Base-by-base conservation (phyloP, 768 basidiomycete species). In the Sporobolomyces phaffii region DNA sequence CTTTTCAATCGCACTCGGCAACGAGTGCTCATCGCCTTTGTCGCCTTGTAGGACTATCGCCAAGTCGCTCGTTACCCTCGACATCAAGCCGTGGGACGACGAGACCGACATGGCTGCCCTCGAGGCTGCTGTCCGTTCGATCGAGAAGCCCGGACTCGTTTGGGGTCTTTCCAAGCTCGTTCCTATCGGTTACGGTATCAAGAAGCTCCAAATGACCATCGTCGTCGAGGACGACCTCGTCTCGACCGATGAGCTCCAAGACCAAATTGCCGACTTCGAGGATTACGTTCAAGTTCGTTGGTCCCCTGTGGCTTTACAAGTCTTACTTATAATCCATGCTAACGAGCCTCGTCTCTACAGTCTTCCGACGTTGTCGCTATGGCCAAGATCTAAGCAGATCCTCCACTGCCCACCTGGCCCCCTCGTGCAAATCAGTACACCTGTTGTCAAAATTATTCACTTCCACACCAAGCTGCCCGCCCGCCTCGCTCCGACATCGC, bases 11-110 rank as follows among this genome's bases (percentile, higher is more conserved):
- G 2, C n/a, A n/a, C n/a, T n/a, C n/a, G n/a, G n/a, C n/a, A n/a
- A n/a, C n/a, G n/a, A n/a, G n/a, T n/a, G n/a, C n/a, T n/a, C n/a
- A n/a, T n/a, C n/a, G 10, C 17, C 31, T 31, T 8, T 15, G 3
- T 45, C 18, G 24, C 44, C 28, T n/a, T n/a, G 5, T 49, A 64
- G 62, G 64, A 63, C 63, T 28, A 66, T 69, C 50, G 68, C 68
- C 65, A 78, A 97, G 91, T 98, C 96, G 73, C 86, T 99, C 68
- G 96, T 99, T 56, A 99, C 94, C 51, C 81, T 98, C 73, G 94
- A 98, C 73, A 92, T 99, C 69, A 99, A 99, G 81, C 93, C 94
- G 44, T 74, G 75, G 94, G 94, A 98, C 78, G 94, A 98, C 77
- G 92, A 96, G 82, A 99, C 96, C 56, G 91, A 97, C 79, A 93